Base-by-base conservation (phyloP, 768 basidiomycete genomes). In the Termitomyces sp. region DNA sequence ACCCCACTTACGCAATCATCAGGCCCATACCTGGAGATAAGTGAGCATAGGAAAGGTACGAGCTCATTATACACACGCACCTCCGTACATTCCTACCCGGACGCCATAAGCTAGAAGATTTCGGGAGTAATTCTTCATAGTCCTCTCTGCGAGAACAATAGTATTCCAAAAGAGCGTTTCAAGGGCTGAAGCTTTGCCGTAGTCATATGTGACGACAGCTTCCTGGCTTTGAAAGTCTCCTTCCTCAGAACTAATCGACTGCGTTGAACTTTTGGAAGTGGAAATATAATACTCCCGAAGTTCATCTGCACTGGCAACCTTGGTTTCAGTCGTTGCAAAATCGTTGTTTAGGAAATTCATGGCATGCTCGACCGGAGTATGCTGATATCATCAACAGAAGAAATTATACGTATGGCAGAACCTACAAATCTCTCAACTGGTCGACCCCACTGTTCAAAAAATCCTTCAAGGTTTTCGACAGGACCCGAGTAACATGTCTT, bases 31-130 rank as follows among this genome's bases (percentile, higher is more conserved):
- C 73, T 71, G 50, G 18, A 20, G 15, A 48, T 18, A 7, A 53
- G 10, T 56, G n/a, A 53, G 38, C 18, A 36, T 22, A 25, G 15
- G n/a, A 25, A 22, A 60, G 15, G 10, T 43, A 43, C 5, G 48
- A 15, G 13, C 18, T 38, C 22, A 44, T 22, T n/a, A 31, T 16
- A n/a, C 44, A 22, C 7, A 63, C 70, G 36, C 42, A 75, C 75
- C 70, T 46, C 68, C 73, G 53, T 84, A 85, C 83, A 85, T 83
- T 35, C 73, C 81, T 11, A 73, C 63, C 35, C 82, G 67, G 3
- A 85, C 75, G 10, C 83, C 82, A 61, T 82, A 85, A 1, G 82
- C 83, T 27, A 86, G 66, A 2, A 83, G 56, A 60, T 85, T 84
- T 16, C 84, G 65, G 15, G 63, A 63, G 60, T 84, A 84, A 59